Evolutionary conservation across 2,329 filamentous ascomycete species (phyloP).

Genomic region (Neocucurbitaria cava): DNA sequence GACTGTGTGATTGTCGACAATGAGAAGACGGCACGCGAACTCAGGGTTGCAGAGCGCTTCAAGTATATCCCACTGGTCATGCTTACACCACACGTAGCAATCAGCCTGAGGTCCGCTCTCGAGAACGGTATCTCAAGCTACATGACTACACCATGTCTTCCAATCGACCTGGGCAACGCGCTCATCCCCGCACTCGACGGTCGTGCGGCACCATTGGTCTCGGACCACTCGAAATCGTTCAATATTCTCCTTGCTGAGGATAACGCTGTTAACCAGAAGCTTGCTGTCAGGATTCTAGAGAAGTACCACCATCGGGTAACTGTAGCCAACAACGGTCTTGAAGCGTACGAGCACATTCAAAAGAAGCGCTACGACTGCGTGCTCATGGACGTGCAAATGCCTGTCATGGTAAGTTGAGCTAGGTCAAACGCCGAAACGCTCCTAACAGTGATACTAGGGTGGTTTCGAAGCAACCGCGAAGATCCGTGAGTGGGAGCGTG

Average conservation of each 20-base stretch:
- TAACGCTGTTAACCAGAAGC: conserved; percentile 94
- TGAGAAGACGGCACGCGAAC: conserved; percentile 83
- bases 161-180: conserved; percentile 93
- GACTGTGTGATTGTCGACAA: conserved; percentile 97
- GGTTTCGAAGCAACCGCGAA: conserved; percentile 97
- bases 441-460: conserved; percentile 65
- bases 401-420: conserved; percentile 78
- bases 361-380: conserved; percentile 94
- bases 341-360: conserved; percentile 92
- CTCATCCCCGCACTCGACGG: conserved; percentile 96
- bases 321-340: conserved; percentile 92
- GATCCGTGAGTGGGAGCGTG: conserved; percentile 92
- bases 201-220: conserved; percentile 85
- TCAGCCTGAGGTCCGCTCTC: conserved; percentile 90
- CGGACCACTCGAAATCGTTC: conserved; percentile 93
- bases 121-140: conserved; percentile 98
- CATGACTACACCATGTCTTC: conserved; percentile 95
- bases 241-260: conserved; percentile 96
- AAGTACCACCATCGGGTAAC: conserved; percentile 94
- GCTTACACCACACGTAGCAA: conserved; percentile 84
- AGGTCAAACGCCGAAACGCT: background rate
- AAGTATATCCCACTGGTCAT: conserved; percentile 98
- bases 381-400: conserved; percentile 99
- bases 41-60: conserved; percentile 90
- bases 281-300: conserved; percentile 95